phyloP scores from a whole-genome alignment of 176 grass and related monocot species.

The Oryza glumipatula region DNA sequence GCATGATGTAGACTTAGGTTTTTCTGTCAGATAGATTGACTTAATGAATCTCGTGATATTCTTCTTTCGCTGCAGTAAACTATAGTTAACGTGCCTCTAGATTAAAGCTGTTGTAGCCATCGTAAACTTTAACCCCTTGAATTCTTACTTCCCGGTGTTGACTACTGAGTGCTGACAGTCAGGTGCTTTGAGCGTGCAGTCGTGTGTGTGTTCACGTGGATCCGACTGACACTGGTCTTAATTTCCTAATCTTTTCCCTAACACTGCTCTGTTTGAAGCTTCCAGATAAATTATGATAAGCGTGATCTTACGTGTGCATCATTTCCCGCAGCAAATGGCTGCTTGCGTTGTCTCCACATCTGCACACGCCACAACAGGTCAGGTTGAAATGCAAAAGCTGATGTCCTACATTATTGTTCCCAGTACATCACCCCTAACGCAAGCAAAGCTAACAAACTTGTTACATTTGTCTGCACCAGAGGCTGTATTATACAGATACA shows the following conservation, averaged over 20 bases:
- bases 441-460: neutral
- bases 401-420: neutral
- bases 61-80: neutral
- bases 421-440: neutral
- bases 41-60: too few species aligned
- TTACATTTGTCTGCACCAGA: neutral
- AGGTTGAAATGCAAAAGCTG: neutral
- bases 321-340: neutral
- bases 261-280: neutral
- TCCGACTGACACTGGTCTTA: neutral
- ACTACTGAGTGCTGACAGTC: neutral
- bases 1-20: neutral
- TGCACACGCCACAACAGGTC: neutral
- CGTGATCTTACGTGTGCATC: neutral
- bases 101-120: neutral
- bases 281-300: neutral
- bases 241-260: conserved; percentile 9
- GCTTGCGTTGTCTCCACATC: conserved; percentile 3
- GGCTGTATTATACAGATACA: neutral
- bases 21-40: neutral
- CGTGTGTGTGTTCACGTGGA: neutral
- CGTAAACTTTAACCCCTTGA: neutral
- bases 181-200: conserved; percentile 1
- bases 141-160: neutral
- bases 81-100: neutral